Evolutionary conservation across 257 asterid genomes (phyloP).

Genomic region (Przewalskia tangutica): DNA sequence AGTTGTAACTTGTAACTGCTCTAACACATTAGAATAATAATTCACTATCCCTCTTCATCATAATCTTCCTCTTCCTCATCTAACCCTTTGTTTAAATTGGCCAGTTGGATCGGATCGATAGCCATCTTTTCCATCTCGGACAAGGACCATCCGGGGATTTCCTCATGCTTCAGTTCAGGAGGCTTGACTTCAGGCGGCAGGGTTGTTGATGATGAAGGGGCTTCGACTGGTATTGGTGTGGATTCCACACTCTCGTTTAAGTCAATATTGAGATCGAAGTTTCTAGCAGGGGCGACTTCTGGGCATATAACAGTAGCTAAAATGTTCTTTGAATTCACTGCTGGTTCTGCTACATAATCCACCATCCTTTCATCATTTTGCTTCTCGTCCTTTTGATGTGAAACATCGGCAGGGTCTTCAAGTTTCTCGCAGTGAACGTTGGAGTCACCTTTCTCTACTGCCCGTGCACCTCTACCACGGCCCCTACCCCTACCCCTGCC

Average conservation of each 20-base stretch:
- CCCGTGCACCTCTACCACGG: conserved; percentile 41
- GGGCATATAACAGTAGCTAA: conserved; percentile 9
- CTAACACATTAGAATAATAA: not conserved
- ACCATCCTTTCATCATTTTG: conserved; percentile 17
- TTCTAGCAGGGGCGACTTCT: conserved; percentile 23
- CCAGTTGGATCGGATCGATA: conserved; percentile 44
- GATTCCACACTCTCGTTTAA: conserved; percentile 38
- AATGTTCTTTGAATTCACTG: conserved; percentile 15
- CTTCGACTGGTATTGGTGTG: conserved; percentile 15
- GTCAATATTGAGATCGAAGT: conserved; percentile 62
- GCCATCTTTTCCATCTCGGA: conserved; percentile 47
- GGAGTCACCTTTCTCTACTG: conserved; percentile 25
- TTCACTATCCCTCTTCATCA: conserved; percentile 35
- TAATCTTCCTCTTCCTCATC: conserved; percentile 70
- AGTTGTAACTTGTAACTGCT: conserved; percentile 5
- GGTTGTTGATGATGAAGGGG: conserved; percentile 19
- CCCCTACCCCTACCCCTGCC: conserved; percentile 71
- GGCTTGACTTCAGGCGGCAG: conserved; percentile 13
- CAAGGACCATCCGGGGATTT: conserved; percentile 55
- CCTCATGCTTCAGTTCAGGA: conserved; percentile 29
- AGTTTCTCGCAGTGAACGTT: conserved; percentile 16
- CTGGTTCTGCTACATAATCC: conserved; percentile 17
- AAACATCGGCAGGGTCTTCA: conserved; percentile 26
- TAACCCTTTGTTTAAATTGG: conserved; percentile 21
- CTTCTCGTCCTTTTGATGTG: conserved; percentile 24